Percentiles rank a stretch among this genome's conserved stretches.
These are phyloP conservation scores for Chlorella sp. DNA, from an alignment of 139 green algal genomes.

Conservation along the genomic window DNA sequence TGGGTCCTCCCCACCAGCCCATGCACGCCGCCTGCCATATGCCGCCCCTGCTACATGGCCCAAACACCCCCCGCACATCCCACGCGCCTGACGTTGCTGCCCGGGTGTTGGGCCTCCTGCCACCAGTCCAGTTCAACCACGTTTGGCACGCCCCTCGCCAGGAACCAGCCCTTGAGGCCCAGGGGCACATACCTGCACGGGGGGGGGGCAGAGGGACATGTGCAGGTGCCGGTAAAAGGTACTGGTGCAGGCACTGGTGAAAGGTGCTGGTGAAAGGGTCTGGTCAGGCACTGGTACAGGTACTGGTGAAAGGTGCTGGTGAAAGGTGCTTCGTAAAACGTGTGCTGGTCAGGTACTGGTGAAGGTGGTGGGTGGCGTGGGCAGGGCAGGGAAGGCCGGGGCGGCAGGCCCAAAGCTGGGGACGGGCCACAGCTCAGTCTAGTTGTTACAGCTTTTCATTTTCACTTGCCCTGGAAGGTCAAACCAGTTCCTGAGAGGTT, in stretches of 20 bases:
- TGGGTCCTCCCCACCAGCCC: background rate
- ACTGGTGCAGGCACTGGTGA: background rate
- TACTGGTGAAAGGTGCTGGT: background rate
- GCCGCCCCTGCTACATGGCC: too few species aligned
- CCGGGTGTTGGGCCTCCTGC: constrained; percentile 61
- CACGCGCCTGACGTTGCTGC: constrained; percentile 23
- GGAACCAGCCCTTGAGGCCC: constrained; percentile 73
- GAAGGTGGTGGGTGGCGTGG: background rate
- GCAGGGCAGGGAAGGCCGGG: background rate
- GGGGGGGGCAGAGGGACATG: background rate
- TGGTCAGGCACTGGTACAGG: background rate
- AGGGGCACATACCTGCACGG: constrained; percentile 77
- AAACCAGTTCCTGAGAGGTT: too few species aligned
- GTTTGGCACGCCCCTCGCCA: constrained; percentile 46
- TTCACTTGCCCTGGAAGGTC: too few species aligned
- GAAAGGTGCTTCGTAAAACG: background rate
- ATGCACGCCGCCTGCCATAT: too few species aligned
- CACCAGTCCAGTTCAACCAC: constrained; percentile 87
- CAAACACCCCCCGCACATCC: background rate
- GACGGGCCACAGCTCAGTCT: too few species aligned
- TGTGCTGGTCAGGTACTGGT: background rate
- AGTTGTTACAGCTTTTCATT: too few species aligned
- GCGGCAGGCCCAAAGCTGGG: too few species aligned
- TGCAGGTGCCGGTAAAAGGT: background rate
- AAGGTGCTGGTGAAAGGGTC: background rate